These are phyloP conservation scores for Exophiala mesophila DNA, from an alignment of 2,329 filamentous ascomycete genomes.

Conservation along the genomic window DNA sequence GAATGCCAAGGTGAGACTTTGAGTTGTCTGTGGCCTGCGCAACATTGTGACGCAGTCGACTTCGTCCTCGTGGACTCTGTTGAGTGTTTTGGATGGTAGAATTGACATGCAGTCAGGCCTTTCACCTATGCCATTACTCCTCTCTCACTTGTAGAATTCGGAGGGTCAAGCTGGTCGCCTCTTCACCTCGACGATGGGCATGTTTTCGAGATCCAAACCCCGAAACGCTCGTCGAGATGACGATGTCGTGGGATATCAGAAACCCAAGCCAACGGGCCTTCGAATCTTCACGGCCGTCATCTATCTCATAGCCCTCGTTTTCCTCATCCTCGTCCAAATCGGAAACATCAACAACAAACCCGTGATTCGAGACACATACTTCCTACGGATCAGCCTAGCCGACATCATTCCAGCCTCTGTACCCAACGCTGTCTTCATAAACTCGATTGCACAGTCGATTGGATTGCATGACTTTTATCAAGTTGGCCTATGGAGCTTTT, in stretches of 20 bases:
- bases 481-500: slow-evolving; percentile 87
- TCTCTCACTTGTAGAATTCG: no score
- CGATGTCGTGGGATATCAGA: slow-evolving; percentile 23
- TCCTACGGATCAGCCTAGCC: slow-evolving; percentile 77
- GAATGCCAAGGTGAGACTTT: no score
- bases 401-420: slow-evolving; percentile 72
- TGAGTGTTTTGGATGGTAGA: no score
- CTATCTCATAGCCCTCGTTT: slow-evolving; percentile 70
- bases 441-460: slow-evolving; percentile 78
- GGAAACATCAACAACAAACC: slow-evolving; percentile 63
- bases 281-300: slow-evolving; percentile 61
- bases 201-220: slow-evolving; percentile 10
- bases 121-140: no score
- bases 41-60: no score
- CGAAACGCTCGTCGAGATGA: slow-evolving; percentile 16
- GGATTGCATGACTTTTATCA: slow-evolving; percentile 94
- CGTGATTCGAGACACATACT: slow-evolving; percentile 68
- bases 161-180: no score
- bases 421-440: slow-evolving; percentile 70
- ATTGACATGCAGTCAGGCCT: no score
- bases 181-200: slow-evolving; percentile 2
- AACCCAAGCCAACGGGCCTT: slow-evolving; percentile 41
- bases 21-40: no score
- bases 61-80: no score
- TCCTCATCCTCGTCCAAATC: slow-evolving; percentile 74